Evolutionary conservation across 2,329 filamentous ascomycete genomes (phyloP), one percentile per base, ranked within the genome.

Genomic region (Verticillium dahliae): DNA sequence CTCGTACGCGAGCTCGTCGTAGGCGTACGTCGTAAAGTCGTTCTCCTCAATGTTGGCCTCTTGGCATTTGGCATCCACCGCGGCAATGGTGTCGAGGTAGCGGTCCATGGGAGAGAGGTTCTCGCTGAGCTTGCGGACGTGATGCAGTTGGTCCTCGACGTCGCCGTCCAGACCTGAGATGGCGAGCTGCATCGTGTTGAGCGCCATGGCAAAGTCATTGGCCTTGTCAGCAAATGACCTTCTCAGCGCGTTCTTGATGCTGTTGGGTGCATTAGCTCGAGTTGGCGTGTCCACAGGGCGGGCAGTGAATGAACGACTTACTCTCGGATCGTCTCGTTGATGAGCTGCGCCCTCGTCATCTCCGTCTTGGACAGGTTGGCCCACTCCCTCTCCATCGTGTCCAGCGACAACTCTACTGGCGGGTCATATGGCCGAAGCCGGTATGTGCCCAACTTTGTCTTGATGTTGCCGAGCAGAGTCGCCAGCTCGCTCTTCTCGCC

Each of bases 11-110:
- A 99, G 83, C 76, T 99, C 95, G 72, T 99, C 95, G 74, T 98
- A 95, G 10, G 94, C 97, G 77, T 98, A 98, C 9, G 94, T 98
- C n/a, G 95, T 99, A 75, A 95, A 98, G 78, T 99, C 95, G 75
- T 99, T 99, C 71, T 99, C 95, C 75, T 99, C 95, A 66, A 99
- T 97, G 73, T 99, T 98, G 65, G 95, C 95, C 78, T 98, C 94
- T 63, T 89, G 85, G 73, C 95, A 99, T 76, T 97, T 92, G 65
- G 87, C 86, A 71, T 97, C 93, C 57, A 98, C 84, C 11, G 86
- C 86, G 14, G 87, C 90, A 71, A 99, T 97, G 65, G 92, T 90
- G 65, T 91, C 88, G 50, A 99, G 83, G 72, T 96, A 99, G 63
- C 90, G 86, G 69, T 97, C 92, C n/a, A 99, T 82, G 3, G 94